Evolutionary conservation across 306 rosid genomes (phyloP), one percentile per base, ranked within the genome.

Genomic region (Sicyos edulis): DNA sequence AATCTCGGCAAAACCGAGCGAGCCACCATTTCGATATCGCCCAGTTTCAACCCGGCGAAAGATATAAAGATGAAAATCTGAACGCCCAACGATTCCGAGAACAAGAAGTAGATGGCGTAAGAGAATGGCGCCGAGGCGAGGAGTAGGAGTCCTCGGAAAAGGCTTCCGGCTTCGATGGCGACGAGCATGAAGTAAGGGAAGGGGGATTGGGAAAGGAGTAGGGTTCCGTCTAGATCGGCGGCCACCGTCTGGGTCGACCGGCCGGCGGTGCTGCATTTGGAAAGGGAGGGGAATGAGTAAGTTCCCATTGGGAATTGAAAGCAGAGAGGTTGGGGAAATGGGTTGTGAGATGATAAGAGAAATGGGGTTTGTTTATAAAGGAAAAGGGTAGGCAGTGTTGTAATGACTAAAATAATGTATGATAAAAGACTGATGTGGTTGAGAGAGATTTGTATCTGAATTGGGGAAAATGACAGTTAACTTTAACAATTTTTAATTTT

Each of bases 101-200:
- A 0, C 20, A 93, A 84, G 4, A 92, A 2, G 79, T 88, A 88
- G 2, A 85, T 82, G 70, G 87, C 78, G 37, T 88, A 88, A 0
- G 87, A 84, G 6, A 87, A 86, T 0, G 98, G 98, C 7, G 83
- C 88, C 0, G 89, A 80, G 0, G 56, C 54, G 0, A 93, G 74
- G 29, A 93, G 91, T 4, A 90, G 0, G 0, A 93, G 78, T 2
- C 82, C 97, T 32, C 98, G 81, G 1, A 91, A 40, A 71, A 87
- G 58, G 66, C 90, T 93, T 0, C 98, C 98, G 2, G 97, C 98
- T 66, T 93, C 98, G 2, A 91, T 63, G 29, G 98, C 98, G 1
- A 93, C 71, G 4, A 93, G 97, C 96, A 93, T 82, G 89, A 79
- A 93, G 77, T 93, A 93, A 0, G 98, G 97, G 42, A 93, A 93